phyloP scores from a whole-genome alignment of 805 yeast genomes.

The Brettanomyces bruxellensis region DNA sequence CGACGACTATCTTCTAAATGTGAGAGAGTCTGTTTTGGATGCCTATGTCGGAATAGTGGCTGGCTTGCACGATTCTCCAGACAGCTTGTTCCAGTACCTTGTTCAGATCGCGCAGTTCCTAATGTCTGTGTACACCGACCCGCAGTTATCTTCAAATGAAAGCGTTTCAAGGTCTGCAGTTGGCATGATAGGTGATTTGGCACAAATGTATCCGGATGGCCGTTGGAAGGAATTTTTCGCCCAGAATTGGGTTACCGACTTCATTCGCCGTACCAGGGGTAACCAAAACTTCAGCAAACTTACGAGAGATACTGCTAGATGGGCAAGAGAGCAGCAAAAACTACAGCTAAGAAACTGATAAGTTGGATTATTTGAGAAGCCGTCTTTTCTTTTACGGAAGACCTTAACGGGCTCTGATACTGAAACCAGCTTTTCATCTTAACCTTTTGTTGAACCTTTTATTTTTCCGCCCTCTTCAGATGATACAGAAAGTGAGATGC shows the following conservation, averaged over 20 bases:
- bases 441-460: too few relatives aligned
- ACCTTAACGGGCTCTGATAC: too few relatives aligned
- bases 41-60: conserved; percentile 93
- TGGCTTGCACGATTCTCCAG: conserved; percentile 68
- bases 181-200: conserved; percentile 89
- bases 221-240: conserved; percentile 56
- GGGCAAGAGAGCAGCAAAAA: conserved; percentile 90
- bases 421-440: too few relatives aligned
- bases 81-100: conserved; percentile 54
- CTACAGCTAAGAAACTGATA: conserved; percentile 9
- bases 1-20: conserved; percentile 59
- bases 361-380: not conserved
- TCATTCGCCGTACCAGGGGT: conserved; percentile 64
- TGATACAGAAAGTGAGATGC: too few relatives aligned
- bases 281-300: conserved; percentile 50
- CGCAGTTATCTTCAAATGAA: conserved; percentile 53
- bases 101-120: conserved; percentile 66
- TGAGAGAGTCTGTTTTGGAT: conserved; percentile 86
- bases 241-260: conserved; percentile 72
- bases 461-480: too few relatives aligned
- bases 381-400: not conserved
- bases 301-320: conserved; percentile 88
- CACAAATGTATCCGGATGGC: conserved; percentile 76
- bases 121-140: conserved; percentile 48
- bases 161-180: conserved; percentile 73